Conservation (phyloP, 1,139 yeast species). For the Pneumocystis wakefieldiae region DNA sequence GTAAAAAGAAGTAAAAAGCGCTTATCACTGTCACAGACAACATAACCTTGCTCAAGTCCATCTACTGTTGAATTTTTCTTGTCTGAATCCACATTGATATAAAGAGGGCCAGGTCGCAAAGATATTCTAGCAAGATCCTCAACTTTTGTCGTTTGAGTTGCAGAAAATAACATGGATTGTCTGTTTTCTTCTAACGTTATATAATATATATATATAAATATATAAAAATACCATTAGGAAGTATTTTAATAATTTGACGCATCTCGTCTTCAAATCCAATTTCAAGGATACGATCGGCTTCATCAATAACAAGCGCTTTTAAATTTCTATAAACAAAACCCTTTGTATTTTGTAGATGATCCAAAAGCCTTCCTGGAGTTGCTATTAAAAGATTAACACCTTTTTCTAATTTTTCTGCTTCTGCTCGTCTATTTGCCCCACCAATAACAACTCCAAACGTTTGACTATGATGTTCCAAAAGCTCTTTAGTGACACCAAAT, state of each 20-base stretch:
- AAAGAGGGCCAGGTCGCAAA: constrained; percentile 84
- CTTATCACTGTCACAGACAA: constrained; percentile 91
- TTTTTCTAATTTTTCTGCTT: constrained; percentile 81
- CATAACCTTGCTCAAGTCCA: constrained; percentile 95
- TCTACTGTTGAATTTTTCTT: constrained; percentile 71
- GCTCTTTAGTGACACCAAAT: constrained; percentile 89
- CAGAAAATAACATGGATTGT: constrained; percentile 93
- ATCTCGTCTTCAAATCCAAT: constrained; percentile 97
- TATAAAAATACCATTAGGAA: constrained; percentile 40
- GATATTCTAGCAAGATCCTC: constrained; percentile 96
- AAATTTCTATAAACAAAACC: constrained; percentile 91
- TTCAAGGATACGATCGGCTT: constrained; percentile 78
- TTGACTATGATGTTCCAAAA: constrained; percentile 82
- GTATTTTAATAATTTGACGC: constrained; percentile 85
- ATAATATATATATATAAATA: not conserved
- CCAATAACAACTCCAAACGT: constrained; percentile 95
- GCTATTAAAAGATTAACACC: constrained; percentile 92
- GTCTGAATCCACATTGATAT: constrained; percentile 73
- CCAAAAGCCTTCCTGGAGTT: constrained; percentile 92
- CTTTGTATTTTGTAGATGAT: constrained; percentile 86
- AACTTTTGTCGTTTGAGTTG: constrained; percentile 96
- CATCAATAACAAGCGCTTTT: constrained; percentile 88
- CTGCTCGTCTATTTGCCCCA: constrained; percentile 94
- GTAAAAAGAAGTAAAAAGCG: constrained; percentile 80
- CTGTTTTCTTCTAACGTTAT: constrained; percentile 42